A percentile compares a stretch with the other conserved stretches of the same genome.
phyloP scores from a whole-genome alignment of 805 yeast species.

The Peterozyma toletana region DNA sequence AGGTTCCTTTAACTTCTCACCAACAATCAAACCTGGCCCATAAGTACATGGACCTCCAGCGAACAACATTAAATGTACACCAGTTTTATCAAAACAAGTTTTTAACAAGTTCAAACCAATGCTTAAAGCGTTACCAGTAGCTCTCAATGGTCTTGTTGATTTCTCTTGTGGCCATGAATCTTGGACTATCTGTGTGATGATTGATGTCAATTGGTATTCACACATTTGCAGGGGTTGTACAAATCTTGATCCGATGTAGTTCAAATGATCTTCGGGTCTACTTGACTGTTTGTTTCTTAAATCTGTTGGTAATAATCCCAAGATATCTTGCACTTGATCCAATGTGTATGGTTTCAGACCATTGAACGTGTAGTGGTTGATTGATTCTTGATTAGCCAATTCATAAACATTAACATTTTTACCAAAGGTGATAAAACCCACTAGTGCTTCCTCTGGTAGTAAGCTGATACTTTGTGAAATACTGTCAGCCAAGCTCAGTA shows the following conservation, averaged over 20 bases:
- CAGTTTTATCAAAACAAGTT: constrained; percentile 35
- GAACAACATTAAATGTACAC: constrained; percentile 48
- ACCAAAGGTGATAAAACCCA: constrained; percentile 55
- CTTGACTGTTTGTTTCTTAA: constrained; percentile 12
- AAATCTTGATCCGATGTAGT: constrained; percentile 28
- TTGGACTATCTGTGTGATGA: constrained; percentile 39
- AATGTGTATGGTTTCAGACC: constrained; percentile 45
- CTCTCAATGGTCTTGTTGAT: constrained; percentile 41
- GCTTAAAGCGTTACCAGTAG: constrained; percentile 56
- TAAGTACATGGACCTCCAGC: constrained; percentile 59
- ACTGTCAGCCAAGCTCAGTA: constrained; percentile 44
- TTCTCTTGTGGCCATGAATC: constrained; percentile 42
- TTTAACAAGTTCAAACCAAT: constrained; percentile 33
- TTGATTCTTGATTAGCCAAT: constrained; percentile 26
- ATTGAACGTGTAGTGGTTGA: constrained; percentile 39
- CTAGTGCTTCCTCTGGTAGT: constrained; percentile 46
- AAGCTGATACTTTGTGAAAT: constrained; percentile 31
- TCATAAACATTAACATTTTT: constrained; percentile 55
- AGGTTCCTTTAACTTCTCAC: constrained; percentile 49
- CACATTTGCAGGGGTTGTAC: constrained; percentile 39
- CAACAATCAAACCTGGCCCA: constrained; percentile 60
- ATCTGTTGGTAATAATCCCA: constrained; percentile 36
- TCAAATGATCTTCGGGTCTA: constrained; percentile 8
- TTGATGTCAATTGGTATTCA: constrained; percentile 41
- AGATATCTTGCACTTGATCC: constrained; percentile 35